Evolutionary conservation across 106 monocot genomes (phyloP).

Genomic region (Phalaenopsis equestris): DNA sequence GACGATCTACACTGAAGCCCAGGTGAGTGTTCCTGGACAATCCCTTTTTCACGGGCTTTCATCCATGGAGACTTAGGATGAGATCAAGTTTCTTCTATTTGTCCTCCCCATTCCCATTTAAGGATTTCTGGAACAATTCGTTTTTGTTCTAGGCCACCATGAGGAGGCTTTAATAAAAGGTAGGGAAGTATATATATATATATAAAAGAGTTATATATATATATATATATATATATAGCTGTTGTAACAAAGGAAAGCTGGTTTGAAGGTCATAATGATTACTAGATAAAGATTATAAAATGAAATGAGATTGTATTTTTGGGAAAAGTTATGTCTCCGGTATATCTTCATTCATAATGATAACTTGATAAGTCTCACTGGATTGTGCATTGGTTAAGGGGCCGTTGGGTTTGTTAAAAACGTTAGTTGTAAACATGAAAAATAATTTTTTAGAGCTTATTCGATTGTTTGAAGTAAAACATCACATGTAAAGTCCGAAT

Average conservation of each 20-base stretch:
- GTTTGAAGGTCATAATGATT: neutral
- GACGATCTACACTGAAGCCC: neutral
- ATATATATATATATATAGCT: too few species aligned
- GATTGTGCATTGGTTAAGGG: neutral
- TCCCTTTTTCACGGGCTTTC: neutral
- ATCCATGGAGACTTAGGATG: neutral
- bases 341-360: neutral
- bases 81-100: neutral
- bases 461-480: too few species aligned
- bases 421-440: neutral
- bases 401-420: neutral
- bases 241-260: neutral
- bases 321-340: neutral
- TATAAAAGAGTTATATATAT: too few species aligned
- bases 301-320: neutral
- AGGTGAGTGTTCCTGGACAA: slow-evolving; percentile 4
- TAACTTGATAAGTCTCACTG: neutral
- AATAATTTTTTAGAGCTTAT: too few species aligned
- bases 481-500: too few species aligned
- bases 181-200: neutral
- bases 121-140: neutral
- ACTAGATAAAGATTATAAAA: neutral
- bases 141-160: neutral
- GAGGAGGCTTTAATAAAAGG: neutral
- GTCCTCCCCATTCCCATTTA: too few species aligned